Percentiles rank a stretch among this genome's conserved stretches.
Conservation (phyloP, 768 basidiomycete genomes). For the Trametes punicea region DNA sequence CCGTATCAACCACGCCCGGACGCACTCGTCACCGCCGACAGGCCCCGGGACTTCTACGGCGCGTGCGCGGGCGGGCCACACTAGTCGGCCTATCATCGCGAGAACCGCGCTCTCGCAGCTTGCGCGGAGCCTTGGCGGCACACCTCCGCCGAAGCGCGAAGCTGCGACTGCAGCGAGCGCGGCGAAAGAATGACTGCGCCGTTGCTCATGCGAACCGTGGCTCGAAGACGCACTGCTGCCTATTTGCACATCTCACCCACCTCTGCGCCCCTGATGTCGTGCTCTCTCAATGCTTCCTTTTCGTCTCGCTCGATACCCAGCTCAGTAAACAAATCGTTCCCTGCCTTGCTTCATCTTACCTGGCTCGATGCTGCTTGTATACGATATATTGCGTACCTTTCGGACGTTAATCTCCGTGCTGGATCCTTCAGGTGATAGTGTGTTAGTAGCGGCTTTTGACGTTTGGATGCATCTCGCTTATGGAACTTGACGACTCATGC, state of each 20-base stretch:
- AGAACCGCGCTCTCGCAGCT: slow-evolving; percentile 67
- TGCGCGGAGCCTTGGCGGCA: slow-evolving; percentile 55
- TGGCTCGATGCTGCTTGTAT: slow-evolving; percentile 9
- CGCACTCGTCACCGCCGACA: slow-evolving; percentile 63
- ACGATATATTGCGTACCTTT: slow-evolving; percentile 16
- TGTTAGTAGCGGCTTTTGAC: slow-evolving; percentile 9
- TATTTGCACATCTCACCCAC: background rate
- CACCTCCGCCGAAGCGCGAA: slow-evolving; percentile 21
- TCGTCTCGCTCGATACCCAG: slow-evolving; percentile 10
- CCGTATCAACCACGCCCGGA: slow-evolving; percentile 49
- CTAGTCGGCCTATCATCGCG: slow-evolving; percentile 65
- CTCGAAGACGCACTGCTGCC: background rate
- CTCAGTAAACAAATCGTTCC: background rate
- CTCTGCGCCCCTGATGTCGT: slow-evolving; percentile 2
- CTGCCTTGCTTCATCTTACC: background rate
- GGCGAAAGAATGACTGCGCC: slow-evolving; percentile 20
- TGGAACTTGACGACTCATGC: slow-evolving; percentile 2
- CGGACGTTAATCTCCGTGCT: slow-evolving; percentile 13
- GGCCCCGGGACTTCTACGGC: slow-evolving; percentile 32
- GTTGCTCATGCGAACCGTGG: too few relatives aligned
- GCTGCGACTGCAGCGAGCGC: slow-evolving; percentile 12
- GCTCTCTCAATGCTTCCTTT: slow-evolving; percentile 3
- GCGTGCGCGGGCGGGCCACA: slow-evolving; percentile 40
- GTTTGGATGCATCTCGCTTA: slow-evolving; percentile 14
- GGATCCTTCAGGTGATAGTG: slow-evolving; percentile 18